phyloP scores from a whole-genome alignment of 2,329 filamentous ascomycete genomes.

The Metarhizium anisopliae region DNA sequence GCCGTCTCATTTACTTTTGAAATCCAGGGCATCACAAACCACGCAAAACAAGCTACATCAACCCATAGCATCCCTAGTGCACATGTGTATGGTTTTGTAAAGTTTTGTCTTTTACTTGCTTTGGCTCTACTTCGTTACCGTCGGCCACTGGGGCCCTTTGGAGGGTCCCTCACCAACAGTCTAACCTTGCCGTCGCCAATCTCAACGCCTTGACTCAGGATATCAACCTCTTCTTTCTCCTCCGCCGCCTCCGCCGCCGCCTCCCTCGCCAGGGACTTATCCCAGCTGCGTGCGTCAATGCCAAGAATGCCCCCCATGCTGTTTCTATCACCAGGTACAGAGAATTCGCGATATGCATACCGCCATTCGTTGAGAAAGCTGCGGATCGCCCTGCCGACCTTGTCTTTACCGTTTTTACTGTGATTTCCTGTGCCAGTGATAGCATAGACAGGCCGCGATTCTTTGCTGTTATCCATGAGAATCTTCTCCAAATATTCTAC shows the following conservation, averaged over 20 bases:
- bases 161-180: conserved; percentile 52
- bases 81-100: conserved; percentile 15
- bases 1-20: no score
- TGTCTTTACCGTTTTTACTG: conserved; percentile 98
- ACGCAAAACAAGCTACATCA: neutral
- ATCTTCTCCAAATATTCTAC: conserved; percentile 88
- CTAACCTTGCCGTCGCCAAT: conserved; percentile 48
- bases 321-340: conserved; percentile 83
- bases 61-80: neutral
- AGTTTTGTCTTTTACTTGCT: conserved; percentile 14
- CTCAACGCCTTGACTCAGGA: conserved; percentile 45
- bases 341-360: conserved; percentile 93
- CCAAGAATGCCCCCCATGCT: conserved; percentile 69
- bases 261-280: conserved; percentile 48
- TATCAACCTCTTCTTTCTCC: conserved; percentile 40
- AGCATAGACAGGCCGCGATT: conserved; percentile 74
- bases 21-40: no score
- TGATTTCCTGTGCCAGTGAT: conserved; percentile 97
- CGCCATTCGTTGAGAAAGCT: conserved; percentile 91
- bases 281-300: conserved; percentile 59
- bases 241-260: conserved; percentile 23
- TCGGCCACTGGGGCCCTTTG: conserved; percentile 45
- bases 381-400: conserved; percentile 89
- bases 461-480: conserved; percentile 69
- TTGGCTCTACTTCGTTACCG: conserved; percentile 23